These are phyloP conservation scores for Schwanniomyces polymorphus DNA, from an alignment of 805 yeast species.

Conservation along the genomic window DNA sequence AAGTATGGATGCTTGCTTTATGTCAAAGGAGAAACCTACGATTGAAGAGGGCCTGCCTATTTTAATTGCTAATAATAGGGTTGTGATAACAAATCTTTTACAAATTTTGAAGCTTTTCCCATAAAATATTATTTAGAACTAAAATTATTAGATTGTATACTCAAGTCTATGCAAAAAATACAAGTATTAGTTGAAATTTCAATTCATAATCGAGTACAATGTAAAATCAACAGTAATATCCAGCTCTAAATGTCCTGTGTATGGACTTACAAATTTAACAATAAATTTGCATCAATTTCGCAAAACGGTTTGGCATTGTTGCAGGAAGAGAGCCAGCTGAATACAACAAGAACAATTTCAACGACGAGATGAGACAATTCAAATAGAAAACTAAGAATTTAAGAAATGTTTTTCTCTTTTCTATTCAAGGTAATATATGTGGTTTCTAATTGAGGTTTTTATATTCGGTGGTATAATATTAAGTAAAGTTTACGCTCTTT, in stretches of 20 bases:
- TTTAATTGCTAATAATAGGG: slow-evolving; percentile 36
- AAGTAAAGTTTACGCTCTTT: neutral
- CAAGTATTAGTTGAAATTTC: too few relatives aligned
- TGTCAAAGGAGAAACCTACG: slow-evolving; percentile 5
- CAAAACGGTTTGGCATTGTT: neutral
- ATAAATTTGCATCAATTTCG: neutral
- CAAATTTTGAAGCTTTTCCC: slow-evolving; percentile 16
- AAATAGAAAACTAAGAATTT: too few relatives aligned
- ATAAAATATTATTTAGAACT: neutral
- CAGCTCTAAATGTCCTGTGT: neutral
- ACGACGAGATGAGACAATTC: too few relatives aligned
- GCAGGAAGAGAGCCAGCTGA: neutral
- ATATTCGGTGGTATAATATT: neutral
- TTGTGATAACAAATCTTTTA: slow-evolving; percentile 19
- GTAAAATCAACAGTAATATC: too few relatives aligned
- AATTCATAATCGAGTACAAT: too few relatives aligned
- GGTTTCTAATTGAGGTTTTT: neutral
- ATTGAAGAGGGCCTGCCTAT: slow-evolving; percentile 15
- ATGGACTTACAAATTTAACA: neutral
- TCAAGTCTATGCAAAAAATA: too few relatives aligned
- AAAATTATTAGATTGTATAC: too few relatives aligned
- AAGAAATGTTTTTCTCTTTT: too few relatives aligned
- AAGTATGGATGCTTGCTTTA: slow-evolving; percentile 12
- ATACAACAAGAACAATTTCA: neutral
- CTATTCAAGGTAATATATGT: neutral